These are phyloP conservation scores for Coemansia sp. DNA, from an alignment of 192 early-diverging fungal species.

Conservation along the genomic window DNA sequence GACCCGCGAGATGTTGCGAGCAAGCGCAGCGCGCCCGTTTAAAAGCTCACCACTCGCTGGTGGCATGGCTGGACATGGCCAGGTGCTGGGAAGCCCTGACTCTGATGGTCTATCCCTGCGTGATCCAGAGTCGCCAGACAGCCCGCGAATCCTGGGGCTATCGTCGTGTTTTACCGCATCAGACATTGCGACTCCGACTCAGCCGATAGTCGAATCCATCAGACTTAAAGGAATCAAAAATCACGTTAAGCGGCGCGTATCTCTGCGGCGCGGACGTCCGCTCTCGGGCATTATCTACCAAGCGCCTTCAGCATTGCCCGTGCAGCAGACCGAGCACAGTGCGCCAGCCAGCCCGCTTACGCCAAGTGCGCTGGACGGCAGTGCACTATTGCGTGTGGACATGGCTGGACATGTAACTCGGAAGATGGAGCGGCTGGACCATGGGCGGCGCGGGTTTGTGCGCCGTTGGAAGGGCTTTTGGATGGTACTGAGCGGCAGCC, in stretches of 20 bases:
- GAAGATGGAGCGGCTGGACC: conserved; percentile 69
- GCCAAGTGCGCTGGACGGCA: conserved; percentile 4
- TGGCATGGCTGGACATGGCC: conserved; percentile 3
- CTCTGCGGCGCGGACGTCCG: conserved; percentile 45
- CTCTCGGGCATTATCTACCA: conserved; percentile 47
- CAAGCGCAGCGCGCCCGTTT: conserved; percentile 17
- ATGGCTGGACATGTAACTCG: conserved; percentile 71
- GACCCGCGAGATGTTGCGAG: conserved; percentile 15
- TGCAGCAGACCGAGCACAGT: conserved; percentile 3
- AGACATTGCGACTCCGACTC: conserved; percentile 23
- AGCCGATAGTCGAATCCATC: conserved; percentile 45
- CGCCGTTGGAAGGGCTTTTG: conserved; percentile 76
- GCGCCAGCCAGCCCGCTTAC: not conserved
- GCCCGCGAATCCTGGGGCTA: conserved; percentile 12
- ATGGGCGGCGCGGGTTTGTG: conserved; percentile 63
- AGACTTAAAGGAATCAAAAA: conserved; percentile 42
- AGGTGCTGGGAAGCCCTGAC: conserved; percentile 12
- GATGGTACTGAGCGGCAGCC: conserved; percentile 74
- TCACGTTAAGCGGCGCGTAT: conserved; percentile 48
- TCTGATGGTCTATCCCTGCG: conserved; percentile 9
- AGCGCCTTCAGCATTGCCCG: not conserved
- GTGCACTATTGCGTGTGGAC: conserved; percentile 52
- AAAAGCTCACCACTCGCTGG: conserved; percentile 35
- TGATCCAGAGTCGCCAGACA: conserved; percentile 14
- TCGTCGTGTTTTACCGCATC: conserved; percentile 22